Evolutionary conservation across 805 yeast genomes (phyloP), one percentile per base, ranked within the genome.

Genomic region (Deakozyma indianensis): DNA sequence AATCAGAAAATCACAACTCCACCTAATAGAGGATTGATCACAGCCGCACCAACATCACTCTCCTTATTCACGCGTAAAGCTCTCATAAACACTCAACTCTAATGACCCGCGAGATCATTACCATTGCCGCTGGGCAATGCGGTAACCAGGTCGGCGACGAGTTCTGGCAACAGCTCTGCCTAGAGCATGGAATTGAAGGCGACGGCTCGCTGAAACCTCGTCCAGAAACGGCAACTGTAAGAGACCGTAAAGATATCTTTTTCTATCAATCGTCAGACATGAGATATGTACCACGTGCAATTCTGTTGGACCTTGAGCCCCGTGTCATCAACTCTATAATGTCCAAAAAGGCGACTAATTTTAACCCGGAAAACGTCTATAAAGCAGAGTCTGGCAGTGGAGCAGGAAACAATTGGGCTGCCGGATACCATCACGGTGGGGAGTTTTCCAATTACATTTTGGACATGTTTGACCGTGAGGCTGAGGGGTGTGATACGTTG

Each of bases 401-500:
- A 3, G 97, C 98, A 0, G 98, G 95, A 18, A 92, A 92, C 62
- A 86, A 86, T 51, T 92, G 97, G 96, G 83, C 87, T 0, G 80
- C 78, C 45, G 99, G 99, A 1, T 86, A 84, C 56, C 70, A 74
- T 35, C 79, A 80, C 49, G 96, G 92, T 0, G 70, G 73, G 24
- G 65, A 68, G 41, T 74, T 81, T 50, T 73, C 73, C 45, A n/a
- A 32, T 9, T 78, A 76, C n/a, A 67, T 94, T 35, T 53, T 83
- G 46, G 90, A 86, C 54, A 76, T 87, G 73, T 71, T 92, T 22
- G 96, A 87, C 56, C 72, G 92, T 46, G 96, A 92, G 55, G 71
- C 87, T 35, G 99, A 92, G 57, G 79, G 83, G 25, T 80, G 95
- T 52, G 97, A 94, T 51, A 81, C 81, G 46, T 66, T 87, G 45